Conservation (phyloP, 805 yeast genomes). For the Nakazawaea ishiwadae region DNA sequence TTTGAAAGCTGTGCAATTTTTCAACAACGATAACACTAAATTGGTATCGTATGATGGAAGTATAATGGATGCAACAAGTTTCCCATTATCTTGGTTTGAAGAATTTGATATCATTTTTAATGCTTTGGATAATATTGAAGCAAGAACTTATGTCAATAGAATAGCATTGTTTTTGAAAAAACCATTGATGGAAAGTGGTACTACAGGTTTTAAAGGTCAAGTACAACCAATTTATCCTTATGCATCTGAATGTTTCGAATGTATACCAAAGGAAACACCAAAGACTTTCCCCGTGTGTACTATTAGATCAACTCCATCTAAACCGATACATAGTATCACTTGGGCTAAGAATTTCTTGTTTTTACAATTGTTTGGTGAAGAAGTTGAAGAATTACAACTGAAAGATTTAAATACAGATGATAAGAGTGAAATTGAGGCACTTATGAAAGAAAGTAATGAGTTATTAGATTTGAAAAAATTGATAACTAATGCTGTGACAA, state of each 20-base stretch:
- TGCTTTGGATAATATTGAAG: slow-evolving; percentile 91
- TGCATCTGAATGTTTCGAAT: slow-evolving; percentile 87
- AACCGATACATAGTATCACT: slow-evolving; percentile 92
- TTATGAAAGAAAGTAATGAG: slow-evolving; percentile 66
- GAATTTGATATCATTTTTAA: slow-evolving; percentile 81
- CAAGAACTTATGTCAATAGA: slow-evolving; percentile 83
- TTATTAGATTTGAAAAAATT: slow-evolving; percentile 42
- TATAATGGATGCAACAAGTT: slow-evolving; percentile 69
- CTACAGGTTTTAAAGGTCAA: slow-evolving; percentile 93
- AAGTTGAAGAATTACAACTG: slow-evolving; percentile 23
- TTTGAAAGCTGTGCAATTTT: slow-evolving; percentile 69
- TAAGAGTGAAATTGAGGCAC: slow-evolving; percentile 57
- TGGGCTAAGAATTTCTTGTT: slow-evolving; percentile 96
- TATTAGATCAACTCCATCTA: slow-evolving; percentile 93
- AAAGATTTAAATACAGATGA: slow-evolving; percentile 56
- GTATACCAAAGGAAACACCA: slow-evolving; percentile 82
- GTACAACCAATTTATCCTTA: slow-evolving; percentile 87
- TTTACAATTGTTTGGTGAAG: slow-evolving; percentile 68
- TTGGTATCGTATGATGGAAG: slow-evolving; percentile 81
- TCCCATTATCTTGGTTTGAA: slow-evolving; percentile 72
- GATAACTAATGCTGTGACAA: slow-evolving; percentile 18
- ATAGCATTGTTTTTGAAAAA: slow-evolving; percentile 69
- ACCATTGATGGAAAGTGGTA: slow-evolving; percentile 90
- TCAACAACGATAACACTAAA: slow-evolving; percentile 60
- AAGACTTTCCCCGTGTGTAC: slow-evolving; percentile 95